Evolutionary conservation across 1,139 yeast species (phyloP).

Genomic region (Kluyveromyces marxianus): DNA sequence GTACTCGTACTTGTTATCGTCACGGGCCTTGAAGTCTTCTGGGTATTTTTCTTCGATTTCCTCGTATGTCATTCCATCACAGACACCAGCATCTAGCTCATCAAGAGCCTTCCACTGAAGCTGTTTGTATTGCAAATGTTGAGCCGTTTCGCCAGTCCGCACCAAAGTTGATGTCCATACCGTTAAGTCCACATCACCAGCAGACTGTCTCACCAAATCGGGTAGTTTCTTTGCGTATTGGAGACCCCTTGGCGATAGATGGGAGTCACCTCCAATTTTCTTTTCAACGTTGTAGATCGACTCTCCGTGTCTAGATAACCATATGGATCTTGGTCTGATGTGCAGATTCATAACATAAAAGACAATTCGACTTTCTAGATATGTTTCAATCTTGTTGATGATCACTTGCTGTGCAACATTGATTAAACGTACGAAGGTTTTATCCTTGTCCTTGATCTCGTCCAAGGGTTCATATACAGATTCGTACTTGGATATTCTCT

Average conservation of each 20-base stretch:
- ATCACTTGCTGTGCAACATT: conserved; percentile 84
- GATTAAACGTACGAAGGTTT: conserved; percentile 79
- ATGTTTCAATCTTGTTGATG: conserved; percentile 79
- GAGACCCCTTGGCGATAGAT: conserved; percentile 78
- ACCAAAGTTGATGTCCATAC: conserved; percentile 94
- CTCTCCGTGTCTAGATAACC: conserved; percentile 95
- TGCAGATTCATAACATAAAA: conserved; percentile 94
- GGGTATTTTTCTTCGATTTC: conserved; percentile 81
- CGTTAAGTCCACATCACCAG: conserved; percentile 67
- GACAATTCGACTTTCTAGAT: conserved; percentile 85
- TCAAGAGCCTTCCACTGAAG: conserved; percentile 95
- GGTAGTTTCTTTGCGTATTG: conserved; percentile 81
- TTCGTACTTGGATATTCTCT: conserved; percentile 68
- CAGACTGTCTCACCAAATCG: conserved; percentile 65
- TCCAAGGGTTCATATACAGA: conserved; percentile 68
- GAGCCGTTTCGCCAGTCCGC: conserved; percentile 91
- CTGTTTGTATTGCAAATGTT: conserved; percentile 72
- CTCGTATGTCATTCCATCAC: conserved; percentile 90
- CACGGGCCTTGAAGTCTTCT: conserved; percentile 92
- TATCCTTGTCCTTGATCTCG: conserved; percentile 45
- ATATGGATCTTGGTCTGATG: conserved; percentile 83
- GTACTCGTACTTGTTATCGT: conserved; percentile 91
- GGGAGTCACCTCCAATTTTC: conserved; percentile 93
- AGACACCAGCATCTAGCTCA: conserved; percentile 95
- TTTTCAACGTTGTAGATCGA: conserved; percentile 87